phyloP scores from a whole-genome alignment of 2,329 filamentous ascomycete species.

The Botrytis medusae region DNA sequence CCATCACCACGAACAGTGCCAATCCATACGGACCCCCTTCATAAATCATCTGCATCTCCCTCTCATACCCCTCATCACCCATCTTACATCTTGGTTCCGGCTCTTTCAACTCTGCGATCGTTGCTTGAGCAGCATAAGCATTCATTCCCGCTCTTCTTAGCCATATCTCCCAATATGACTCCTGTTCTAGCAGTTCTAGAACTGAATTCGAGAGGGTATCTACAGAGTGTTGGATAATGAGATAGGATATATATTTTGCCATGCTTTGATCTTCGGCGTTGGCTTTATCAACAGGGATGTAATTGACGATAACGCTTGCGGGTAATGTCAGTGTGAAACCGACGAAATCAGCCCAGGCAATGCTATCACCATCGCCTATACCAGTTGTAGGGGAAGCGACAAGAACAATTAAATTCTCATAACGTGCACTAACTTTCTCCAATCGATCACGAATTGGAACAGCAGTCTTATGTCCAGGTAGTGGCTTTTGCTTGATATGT shows the following conservation, averaged over 20 bases:
- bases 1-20: constrained; percentile 58
- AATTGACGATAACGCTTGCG: constrained; percentile 44
- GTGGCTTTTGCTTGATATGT: constrained; percentile 67
- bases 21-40: constrained; percentile 45
- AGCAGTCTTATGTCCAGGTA: constrained; percentile 58
- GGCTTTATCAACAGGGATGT: constrained; percentile 41
- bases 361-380: constrained; percentile 32
- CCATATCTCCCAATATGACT: constrained; percentile 68
- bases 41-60: not conserved
- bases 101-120: constrained; percentile 52
- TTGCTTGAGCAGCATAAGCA: constrained; percentile 66
- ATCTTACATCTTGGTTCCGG: constrained; percentile 32
- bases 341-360: constrained; percentile 37
- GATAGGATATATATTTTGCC: constrained; percentile 54
- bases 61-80: constrained; percentile 25
- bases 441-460: constrained; percentile 57
- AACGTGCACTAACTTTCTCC: constrained; percentile 53
- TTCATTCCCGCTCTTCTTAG: constrained; percentile 67
- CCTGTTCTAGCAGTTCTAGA: constrained; percentile 49
- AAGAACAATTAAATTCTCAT: constrained; percentile 67
- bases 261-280: constrained; percentile 46
- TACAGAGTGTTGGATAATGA: constrained; percentile 46
- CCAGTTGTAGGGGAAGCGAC: constrained; percentile 55
- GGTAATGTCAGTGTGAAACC: constrained; percentile 41
- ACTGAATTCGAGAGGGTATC: not conserved